These are phyloP conservation scores for Xanthoconium stramineum DNA, from an alignment of 768 basidiomycete species.

Conservation along the genomic window DNA sequence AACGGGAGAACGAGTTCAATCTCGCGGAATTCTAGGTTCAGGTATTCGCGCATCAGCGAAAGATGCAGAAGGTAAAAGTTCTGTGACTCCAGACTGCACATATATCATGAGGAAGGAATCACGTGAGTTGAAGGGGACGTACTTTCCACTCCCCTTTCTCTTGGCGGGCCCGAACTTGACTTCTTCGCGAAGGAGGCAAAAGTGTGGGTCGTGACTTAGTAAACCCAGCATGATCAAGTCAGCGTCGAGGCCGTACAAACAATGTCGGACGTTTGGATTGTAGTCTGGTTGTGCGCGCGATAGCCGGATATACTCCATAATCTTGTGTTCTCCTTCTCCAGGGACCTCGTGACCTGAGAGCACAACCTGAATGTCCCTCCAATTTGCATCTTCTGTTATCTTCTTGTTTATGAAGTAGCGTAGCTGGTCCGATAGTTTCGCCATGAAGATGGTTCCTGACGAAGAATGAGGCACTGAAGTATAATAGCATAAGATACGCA, in stretches of 20 bases:
- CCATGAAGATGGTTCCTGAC: constrained; percentile 93
- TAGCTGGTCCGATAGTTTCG: constrained; percentile 83
- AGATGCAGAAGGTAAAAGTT: constrained; percentile 96
- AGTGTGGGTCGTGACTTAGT: constrained; percentile 97
- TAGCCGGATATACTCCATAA: constrained; percentile 98
- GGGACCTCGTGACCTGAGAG: constrained; percentile 97
- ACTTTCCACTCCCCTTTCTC: constrained; percentile 67
- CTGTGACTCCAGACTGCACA: constrained; percentile 61
- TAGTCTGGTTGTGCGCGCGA: constrained; percentile 94
- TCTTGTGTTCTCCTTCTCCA: constrained; percentile 99
- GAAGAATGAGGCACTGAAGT: background rate
- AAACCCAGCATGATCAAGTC: constrained; percentile 98
- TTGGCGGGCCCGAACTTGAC: constrained; percentile 90
- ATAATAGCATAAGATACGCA: constrained; percentile 32
- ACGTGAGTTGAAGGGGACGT: constrained; percentile 7
- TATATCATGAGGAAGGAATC: constrained; percentile 6
- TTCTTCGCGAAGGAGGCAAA: constrained; percentile 95
- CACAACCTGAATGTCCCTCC: constrained; percentile 89
- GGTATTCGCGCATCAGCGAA: constrained; percentile 93
- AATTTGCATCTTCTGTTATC: constrained; percentile 94
- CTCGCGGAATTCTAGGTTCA: constrained; percentile 89
- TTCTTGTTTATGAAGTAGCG: constrained; percentile 98
- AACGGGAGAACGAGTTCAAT: constrained; percentile 69
- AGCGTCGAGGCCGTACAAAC: constrained; percentile 96
- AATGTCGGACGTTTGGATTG: constrained; percentile 95